Evolutionary conservation across 176 grass and related monocot genomes (phyloP).

Genomic region (Eleusine coracana): DNA sequence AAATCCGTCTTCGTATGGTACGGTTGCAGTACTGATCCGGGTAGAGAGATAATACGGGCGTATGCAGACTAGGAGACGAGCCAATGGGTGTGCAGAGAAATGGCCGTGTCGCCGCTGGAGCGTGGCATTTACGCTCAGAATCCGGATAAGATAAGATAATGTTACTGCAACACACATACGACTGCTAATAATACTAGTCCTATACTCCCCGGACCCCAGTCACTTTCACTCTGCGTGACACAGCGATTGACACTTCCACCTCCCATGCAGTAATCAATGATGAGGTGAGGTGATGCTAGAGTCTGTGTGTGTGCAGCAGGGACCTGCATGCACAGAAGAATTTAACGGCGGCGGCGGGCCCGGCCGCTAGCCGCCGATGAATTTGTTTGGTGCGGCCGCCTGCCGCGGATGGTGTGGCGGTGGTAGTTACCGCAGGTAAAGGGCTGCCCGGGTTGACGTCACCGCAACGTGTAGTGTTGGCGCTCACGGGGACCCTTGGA

Average conservation of each 20-base stretch:
- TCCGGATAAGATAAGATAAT: constrained; percentile 25
- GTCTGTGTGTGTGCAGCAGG: background rate
- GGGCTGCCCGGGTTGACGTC: constrained; percentile 44
- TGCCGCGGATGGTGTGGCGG: background rate
- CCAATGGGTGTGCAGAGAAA: background rate
- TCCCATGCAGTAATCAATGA: constrained; percentile 38
- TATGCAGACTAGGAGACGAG: background rate
- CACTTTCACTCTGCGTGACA: constrained; percentile 30
- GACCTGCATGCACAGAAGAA: constrained; percentile 22
- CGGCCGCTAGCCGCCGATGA: background rate
- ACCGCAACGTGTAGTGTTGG: constrained; percentile 73
- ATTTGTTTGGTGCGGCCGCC: background rate
- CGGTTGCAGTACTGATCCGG: background rate
- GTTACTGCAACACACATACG: constrained; percentile 2
- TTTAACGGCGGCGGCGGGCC: constrained; percentile 33
- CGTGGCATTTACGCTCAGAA: background rate
- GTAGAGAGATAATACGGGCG: background rate
- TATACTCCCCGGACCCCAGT: background rate
- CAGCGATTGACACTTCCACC: background rate
- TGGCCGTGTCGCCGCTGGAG: background rate
- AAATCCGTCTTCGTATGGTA: background rate
- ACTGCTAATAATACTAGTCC: background rate
- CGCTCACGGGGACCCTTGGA: constrained; percentile 39
- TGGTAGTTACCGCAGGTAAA: constrained; percentile 70
- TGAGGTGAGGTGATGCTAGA: constrained; percentile 23